Base-by-base conservation (phyloP, 228 moss, liverwort and hornwort species). In the Sphagnum magellanicum region DNA sequence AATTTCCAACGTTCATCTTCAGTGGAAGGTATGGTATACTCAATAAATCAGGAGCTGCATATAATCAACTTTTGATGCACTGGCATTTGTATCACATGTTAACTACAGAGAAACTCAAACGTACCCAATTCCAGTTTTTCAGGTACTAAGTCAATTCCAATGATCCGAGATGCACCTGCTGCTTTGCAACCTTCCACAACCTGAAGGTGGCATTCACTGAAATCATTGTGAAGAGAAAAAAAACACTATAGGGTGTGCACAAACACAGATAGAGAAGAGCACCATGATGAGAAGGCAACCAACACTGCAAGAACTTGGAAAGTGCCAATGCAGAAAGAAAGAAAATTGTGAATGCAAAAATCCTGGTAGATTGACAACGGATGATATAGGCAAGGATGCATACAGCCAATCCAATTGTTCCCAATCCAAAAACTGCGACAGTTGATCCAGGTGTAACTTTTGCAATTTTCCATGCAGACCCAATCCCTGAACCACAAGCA, bases 381-480 rank as follows among this genome's bases (percentile, higher is more conserved):
- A 32, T 32, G 32, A 32, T 32, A 32, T 32, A 32, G 55, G 12
- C 1, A 55, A 55, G 14, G 63, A 53, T 10, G 15, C 80, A 66
- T 78, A 86, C 86, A 64, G 80, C 76, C 58, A 86, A 79, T 65
- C 86, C 86, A 49, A 86, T 72, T 6, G 83, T 80, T 12, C 86
- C 86, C 50, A 86, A 52, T 0, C 86, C 86, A 10, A 86, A 86
- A 15, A 86, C 83, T 10, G 83, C 86, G 5, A 83, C 86, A 6
- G 83, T 63, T 55, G 83, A 80, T 12, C 68, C 51, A 0, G 71
- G 48, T 0, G 74, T 76, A 8, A 86, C 80, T 73, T 75, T 73
- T 57, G 83, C 86, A 52, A 86, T 80, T 10, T 86, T 83, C 86
- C 82, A 80, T 59, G 73, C 80, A 4, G 83, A 83, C 48, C 86